These are phyloP conservation scores for Penicillium freii DNA, from an alignment of 2,329 filamentous ascomycete genomes.

Conservation along the genomic window DNA sequence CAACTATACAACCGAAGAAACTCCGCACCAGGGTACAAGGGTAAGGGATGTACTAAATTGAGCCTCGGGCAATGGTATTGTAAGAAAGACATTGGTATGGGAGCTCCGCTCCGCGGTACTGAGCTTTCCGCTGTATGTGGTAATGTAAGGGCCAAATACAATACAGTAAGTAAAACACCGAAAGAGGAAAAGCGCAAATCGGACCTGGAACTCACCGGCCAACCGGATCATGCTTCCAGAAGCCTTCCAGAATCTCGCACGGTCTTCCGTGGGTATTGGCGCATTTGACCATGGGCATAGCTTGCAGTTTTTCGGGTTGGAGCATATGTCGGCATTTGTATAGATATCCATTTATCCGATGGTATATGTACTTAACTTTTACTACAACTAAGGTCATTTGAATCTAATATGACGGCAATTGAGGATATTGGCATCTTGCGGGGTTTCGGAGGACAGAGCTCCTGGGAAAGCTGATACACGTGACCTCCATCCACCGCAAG, in stretches of 20 bases:
- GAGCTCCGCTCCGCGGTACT: slow-evolving; percentile 1
- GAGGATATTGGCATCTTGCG: slow-evolving; percentile 2
- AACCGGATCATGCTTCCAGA: slow-evolving; percentile 26
- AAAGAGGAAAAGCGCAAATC: slow-evolving; percentile 8
- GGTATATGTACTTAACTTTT: not conserved
- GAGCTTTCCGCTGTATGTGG: not conserved
- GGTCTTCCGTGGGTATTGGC: slow-evolving; percentile 7
- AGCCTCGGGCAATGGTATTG: slow-evolving; percentile 1
- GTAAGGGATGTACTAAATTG: not conserved
- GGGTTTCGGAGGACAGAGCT: slow-evolving; percentile 13
- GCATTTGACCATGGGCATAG: slow-evolving; percentile 18
- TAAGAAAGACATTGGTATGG: not conserved
- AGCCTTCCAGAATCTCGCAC: slow-evolving; percentile 20
- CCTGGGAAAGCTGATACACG: slow-evolving; percentile 1
- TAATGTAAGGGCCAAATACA: not conserved
- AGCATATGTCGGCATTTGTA: slow-evolving; percentile 8
- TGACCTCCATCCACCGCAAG: slow-evolving; percentile 2
- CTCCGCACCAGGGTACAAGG: not conserved
- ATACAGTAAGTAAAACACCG: slow-evolving; percentile 2
- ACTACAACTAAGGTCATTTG: not conserved
- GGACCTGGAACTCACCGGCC: slow-evolving; percentile 4
- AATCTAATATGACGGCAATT: not conserved
- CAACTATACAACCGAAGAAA: not conserved
- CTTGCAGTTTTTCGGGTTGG: slow-evolving; percentile 4
- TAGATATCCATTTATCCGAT: not conserved